phyloP scores from a whole-genome alignment of 345 rosid species.

The Barbarea vulgaris region DNA sequence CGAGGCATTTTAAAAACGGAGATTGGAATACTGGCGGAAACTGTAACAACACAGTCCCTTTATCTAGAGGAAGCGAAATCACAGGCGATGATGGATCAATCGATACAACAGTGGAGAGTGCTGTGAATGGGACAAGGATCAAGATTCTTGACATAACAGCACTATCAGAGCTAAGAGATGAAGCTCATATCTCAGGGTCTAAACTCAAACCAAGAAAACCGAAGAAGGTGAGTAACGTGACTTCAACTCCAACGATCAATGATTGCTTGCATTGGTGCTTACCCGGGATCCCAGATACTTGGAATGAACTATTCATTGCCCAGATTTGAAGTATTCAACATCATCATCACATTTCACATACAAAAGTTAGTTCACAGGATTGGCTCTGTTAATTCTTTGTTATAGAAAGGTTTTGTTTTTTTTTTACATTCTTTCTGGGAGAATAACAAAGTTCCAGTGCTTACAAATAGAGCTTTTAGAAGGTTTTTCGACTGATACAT shows the following conservation, averaged over 20 bases:
- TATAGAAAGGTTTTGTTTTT: slow-evolving; percentile 16
- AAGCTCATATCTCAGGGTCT: slow-evolving; percentile 60
- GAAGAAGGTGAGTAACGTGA: slow-evolving; percentile 50
- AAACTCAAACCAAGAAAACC: slow-evolving; percentile 46
- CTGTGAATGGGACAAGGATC: slow-evolving; percentile 60
- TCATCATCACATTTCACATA: not conserved
- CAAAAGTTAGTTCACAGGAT: slow-evolving; percentile 16
- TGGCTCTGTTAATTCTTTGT: slow-evolving; percentile 31
- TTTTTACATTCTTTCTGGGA: slow-evolving; percentile 21
- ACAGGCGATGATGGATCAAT: slow-evolving; percentile 49
- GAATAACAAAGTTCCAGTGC: slow-evolving; percentile 1
- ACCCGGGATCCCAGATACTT: slow-evolving; percentile 83
- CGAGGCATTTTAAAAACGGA: slow-evolving; percentile 69
- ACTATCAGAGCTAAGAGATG: slow-evolving; percentile 69
- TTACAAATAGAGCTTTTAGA: not conserved
- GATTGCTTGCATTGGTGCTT: slow-evolving; percentile 99
- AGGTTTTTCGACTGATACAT: not conserved
- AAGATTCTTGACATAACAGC: slow-evolving; percentile 75
- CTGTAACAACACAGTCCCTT: slow-evolving; percentile 65
- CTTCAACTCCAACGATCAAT: slow-evolving; percentile 37
- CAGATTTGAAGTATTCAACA: slow-evolving; percentile 44
- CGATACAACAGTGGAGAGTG: slow-evolving; percentile 57
- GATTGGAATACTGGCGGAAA: slow-evolving; percentile 86
- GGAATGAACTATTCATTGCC: slow-evolving; percentile 73
- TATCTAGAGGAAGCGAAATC: slow-evolving; percentile 55